Evolutionary conservation across 148 eudicot species (phyloP), one percentile per base, ranked within the genome.

Genomic region (Selenicereus undatus): DNA sequence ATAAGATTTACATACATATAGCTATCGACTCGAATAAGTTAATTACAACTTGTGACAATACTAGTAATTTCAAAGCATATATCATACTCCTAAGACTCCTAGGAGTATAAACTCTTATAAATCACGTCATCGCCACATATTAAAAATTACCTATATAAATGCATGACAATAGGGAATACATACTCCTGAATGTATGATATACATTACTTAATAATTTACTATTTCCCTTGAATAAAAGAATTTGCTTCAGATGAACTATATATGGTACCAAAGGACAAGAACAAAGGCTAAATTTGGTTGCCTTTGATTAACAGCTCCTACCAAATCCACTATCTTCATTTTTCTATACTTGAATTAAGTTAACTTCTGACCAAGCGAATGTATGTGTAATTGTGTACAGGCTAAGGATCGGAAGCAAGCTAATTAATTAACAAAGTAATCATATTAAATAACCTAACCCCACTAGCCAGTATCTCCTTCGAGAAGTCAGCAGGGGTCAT

Each of bases 301-400:
- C 65, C 8, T 2, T 6, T 27, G 42, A 29, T 29, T 75, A 52
- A 18, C 35, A 75, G 9, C 18, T 54, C 42, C 77, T 36, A 83
- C 86, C 82, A 83, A 76, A 80, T 80, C 80, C 77, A 76, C 74
- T 77, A 80, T 56, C 83, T 43, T 22, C 16, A 22, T 48, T 20
- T 12, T 64, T 17, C 3, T 29, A 20, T 54, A 54, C 58, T 27
- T 74, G 29, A 6, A n/a, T n/a, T n/a, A n/a, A 52, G 12, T 6
- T 32, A 32, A 32, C 2, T 56, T 76, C 22, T 13, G 11, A 71
- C 11, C 68, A 76, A 56, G 78, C 71, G 51, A 75, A 52, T 51
- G 65, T 20, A 17, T 52, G 77, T 52, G 65, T 52, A 75, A 43
- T 32, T 32, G 32, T 32, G 32, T 32, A 32, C 32, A 32, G n/a